Base-by-base conservation (phyloP, 2,329 filamentous ascomycete species). In the Chaetoscypha palmicola region DNA sequence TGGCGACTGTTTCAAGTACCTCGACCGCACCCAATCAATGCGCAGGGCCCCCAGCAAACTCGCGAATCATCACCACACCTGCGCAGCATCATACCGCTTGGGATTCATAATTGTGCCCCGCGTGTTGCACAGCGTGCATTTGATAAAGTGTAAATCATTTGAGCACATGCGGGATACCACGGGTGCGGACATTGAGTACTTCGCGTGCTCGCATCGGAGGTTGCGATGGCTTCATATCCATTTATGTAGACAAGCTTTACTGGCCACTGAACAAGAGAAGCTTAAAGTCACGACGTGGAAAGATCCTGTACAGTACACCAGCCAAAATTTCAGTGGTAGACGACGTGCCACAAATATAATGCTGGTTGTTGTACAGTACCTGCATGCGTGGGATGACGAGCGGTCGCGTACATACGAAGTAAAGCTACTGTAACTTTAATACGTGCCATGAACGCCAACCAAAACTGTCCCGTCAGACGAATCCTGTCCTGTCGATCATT, bases 401-500 rank as follows among this genome's bases (percentile, higher is more conserved):
- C 12, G 7, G 24, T 28, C 24, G 12, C 24, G 24, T 28, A 28
- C 24, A 28, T 28, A 28, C 12, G 12, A 40, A 11, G 7, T 30
- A 23, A 12, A 8, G 28, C 8, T 11, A 28, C 7, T 12, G 7
- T 28, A 28, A 28, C 24, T 28, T 28, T 7, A 28, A 12, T 28
- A 28, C 24, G 7, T 28, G n/a, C n/a, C n/a, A n/a, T 4, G 19
- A 5, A 35, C 4, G 10, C 32, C 5, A 35, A 16, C 17, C n/a
- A 35, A 3, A 4, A 9, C 4, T 35, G 12, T 19, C 12, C 45
- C 43, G n/a, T 14, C 17, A 16, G 23, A 9, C 30, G 37, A 41
- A 36, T 39, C 24, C 17, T 38, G 41, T 41, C 51, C 45, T 45
- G 49, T 40, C 39, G 46, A 48, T 51, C 45, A 49, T 46, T 45